phyloP scores from a whole-genome alignment of 106 monocot genomes.

The Cymbidium sinense region DNA sequence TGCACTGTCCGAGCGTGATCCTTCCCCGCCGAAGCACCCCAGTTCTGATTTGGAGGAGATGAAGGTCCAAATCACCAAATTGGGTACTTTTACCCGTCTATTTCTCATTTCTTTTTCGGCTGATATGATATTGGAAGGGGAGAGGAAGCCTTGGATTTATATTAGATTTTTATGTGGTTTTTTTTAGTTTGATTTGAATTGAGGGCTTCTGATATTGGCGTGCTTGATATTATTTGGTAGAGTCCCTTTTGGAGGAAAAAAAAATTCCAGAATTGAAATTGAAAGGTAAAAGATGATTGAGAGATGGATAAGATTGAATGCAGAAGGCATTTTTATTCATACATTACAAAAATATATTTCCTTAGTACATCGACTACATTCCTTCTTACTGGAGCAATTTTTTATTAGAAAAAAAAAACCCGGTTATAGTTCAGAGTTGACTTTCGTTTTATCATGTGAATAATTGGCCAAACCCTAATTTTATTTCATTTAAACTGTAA shows the following conservation, averaged over 20 bases:
- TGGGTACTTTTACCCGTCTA: background rate
- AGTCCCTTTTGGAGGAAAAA: conserved; percentile 35
- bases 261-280: conserved; percentile 25
- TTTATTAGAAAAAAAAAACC: background rate
- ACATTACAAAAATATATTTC: too few relatives aligned
- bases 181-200: background rate
- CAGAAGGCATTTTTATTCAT: background rate
- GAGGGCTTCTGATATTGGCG: background rate
- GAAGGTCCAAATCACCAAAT: background rate
- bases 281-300: conserved; percentile 34
- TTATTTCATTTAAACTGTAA: background rate
- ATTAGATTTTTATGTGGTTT: background rate
- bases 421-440: background rate
- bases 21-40: background rate
- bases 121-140: background rate
- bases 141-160: background rate
- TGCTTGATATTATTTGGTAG: conserved; percentile 10
- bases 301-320: conserved; percentile 29
- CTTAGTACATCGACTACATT: too few relatives aligned
- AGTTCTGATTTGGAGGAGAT: background rate
- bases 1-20: background rate
- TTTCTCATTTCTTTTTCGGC: background rate
- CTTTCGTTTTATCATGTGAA: background rate
- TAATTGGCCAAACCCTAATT: background rate
- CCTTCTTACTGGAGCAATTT: background rate